These are phyloP conservation scores for Phyllosticta citribraziliensis DNA, from an alignment of 2,329 filamentous ascomycete species.

Conservation along the genomic window DNA sequence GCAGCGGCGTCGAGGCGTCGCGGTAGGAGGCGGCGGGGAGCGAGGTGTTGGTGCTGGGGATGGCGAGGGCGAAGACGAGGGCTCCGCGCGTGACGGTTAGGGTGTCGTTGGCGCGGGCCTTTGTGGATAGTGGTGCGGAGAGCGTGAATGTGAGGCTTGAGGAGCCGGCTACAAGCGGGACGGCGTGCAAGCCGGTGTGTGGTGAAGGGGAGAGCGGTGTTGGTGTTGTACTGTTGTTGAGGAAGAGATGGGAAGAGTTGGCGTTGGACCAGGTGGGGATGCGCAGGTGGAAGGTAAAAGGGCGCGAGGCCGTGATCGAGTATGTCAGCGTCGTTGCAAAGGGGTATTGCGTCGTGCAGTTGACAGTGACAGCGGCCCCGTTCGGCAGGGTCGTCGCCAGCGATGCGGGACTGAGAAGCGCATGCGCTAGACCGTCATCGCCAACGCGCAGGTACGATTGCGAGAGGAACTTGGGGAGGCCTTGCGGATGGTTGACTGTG, in stretches of 20 bases:
- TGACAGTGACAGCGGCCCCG: conserved; percentile 31
- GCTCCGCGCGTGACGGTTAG: conserved; percentile 27
- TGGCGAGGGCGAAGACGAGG: conserved; percentile 28
- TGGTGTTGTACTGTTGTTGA: conserved; percentile 10
- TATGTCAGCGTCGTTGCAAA: conserved; percentile 34
- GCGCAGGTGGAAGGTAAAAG: conserved; percentile 37
- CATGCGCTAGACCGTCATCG: conserved; percentile 39
- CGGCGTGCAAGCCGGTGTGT: conserved; percentile 28
- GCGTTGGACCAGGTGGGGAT: conserved; percentile 35
- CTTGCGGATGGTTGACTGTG: conserved; percentile 50
- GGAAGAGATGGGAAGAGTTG: conserved; percentile 4
- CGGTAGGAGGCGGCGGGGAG: conserved; percentile 14
- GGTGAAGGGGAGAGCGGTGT: conserved; percentile 22
- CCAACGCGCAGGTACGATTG: conserved; percentile 37
- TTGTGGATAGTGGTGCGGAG: conserved; percentile 16
- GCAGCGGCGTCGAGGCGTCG: conserved; percentile 3
- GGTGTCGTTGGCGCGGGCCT: conserved; percentile 27
- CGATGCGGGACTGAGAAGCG: conserved; percentile 38
- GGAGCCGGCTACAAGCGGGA: conserved; percentile 26
- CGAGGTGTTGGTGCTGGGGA: conserved; percentile 17
- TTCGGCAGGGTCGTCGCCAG: conserved; percentile 27
- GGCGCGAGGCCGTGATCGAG: conserved; percentile 24
- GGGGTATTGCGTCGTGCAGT: conserved; percentile 42
- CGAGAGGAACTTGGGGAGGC: conserved; percentile 44
- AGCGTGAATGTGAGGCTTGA: conserved; percentile 28